Evolutionary conservation across 352 stramenopile species (phyloP).

Genomic region (Blastocystis sp.): DNA sequence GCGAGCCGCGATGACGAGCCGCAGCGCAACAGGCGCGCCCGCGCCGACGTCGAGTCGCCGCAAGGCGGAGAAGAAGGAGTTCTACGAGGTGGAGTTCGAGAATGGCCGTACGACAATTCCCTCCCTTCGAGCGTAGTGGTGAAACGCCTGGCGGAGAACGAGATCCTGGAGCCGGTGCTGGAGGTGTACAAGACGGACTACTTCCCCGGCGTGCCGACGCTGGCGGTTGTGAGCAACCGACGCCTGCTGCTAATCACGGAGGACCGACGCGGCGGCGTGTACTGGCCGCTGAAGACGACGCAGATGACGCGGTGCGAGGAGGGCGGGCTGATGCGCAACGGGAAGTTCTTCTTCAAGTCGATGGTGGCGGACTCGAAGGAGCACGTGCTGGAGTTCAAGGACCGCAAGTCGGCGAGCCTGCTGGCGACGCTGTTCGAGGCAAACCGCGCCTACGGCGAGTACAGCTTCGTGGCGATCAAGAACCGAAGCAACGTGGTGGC

Average conservation of each 20-base stretch:
- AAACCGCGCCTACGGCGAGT: conserved; percentile 7
- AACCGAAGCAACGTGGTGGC: conserved; percentile 52
- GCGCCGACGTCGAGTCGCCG: not conserved
- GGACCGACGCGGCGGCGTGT: conserved; percentile 22
- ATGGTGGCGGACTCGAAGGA: conserved; percentile 23
- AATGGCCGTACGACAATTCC: not conserved
- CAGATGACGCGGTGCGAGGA: not conserved
- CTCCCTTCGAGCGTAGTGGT: conserved; percentile 3
- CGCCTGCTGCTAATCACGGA: conserved; percentile 36
- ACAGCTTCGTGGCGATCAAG: not conserved
- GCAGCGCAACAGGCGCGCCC: not conserved
- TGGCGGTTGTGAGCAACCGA: not conserved
- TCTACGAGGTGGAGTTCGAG: conserved; percentile 53
- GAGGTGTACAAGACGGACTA: conserved; percentile 6
- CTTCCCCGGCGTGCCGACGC: not conserved
- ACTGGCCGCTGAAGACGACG: conserved; percentile 53
- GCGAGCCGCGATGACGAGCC: not conserved
- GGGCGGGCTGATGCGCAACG: not conserved
- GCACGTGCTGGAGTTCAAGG: not conserved
- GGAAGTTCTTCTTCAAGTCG: conserved; percentile 44
- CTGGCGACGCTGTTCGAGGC: not conserved
- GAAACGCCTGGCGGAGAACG: not conserved
- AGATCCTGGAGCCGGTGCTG: not conserved
- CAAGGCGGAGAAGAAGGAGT: conserved; percentile 42
- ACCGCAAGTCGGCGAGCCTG: not conserved